A percentile compares a stretch with the other conserved stretches of the same genome.
phyloP scores from a whole-genome alignment of 1,139 yeast species.

The Magnusiomyces magnusii region DNA sequence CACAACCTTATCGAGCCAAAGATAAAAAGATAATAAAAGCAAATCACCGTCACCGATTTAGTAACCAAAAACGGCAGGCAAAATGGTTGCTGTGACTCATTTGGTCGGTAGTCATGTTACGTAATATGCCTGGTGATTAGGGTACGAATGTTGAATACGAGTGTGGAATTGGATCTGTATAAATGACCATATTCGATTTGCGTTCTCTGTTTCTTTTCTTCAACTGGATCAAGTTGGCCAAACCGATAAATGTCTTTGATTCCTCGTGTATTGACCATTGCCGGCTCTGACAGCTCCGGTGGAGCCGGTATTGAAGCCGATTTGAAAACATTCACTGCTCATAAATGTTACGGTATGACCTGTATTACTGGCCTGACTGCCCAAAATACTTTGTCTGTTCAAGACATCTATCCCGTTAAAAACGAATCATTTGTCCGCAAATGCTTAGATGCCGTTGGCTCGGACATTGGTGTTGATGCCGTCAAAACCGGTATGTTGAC shows the following conservation, averaged over 20 bases:
- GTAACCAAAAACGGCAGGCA: too few relatives aligned
- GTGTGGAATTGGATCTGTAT: too few relatives aligned
- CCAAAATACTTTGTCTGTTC: conserved; percentile 59
- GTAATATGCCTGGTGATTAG: too few relatives aligned
- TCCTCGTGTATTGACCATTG: conserved; percentile 19
- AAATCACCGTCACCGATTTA: too few relatives aligned
- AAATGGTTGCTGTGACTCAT: too few relatives aligned
- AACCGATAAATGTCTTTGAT: conserved; percentile 3
- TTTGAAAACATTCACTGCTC: conserved; percentile 71
- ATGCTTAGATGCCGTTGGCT: conserved; percentile 49
- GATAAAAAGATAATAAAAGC: too few relatives aligned
- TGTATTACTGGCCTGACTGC: conserved; percentile 80
- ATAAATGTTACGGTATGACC: conserved; percentile 72
- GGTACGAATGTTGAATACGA: too few relatives aligned
- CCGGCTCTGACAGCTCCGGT: conserved; percentile 72
- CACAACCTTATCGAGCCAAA: too few relatives aligned
- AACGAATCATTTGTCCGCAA: conserved; percentile 39
- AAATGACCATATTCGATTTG: too few relatives aligned
- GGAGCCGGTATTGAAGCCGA: conserved; percentile 98
- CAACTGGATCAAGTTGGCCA: too few relatives aligned
- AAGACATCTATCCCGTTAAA: conserved; percentile 40
- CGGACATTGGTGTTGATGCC: conserved; percentile 59
- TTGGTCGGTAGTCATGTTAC: too few relatives aligned
- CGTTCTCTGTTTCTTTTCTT: too few relatives aligned
- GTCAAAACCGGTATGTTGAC: conserved; percentile 76